Evolutionary conservation across 805 yeast genomes (phyloP).

Genomic region (Candida ascalaphidarum): DNA sequence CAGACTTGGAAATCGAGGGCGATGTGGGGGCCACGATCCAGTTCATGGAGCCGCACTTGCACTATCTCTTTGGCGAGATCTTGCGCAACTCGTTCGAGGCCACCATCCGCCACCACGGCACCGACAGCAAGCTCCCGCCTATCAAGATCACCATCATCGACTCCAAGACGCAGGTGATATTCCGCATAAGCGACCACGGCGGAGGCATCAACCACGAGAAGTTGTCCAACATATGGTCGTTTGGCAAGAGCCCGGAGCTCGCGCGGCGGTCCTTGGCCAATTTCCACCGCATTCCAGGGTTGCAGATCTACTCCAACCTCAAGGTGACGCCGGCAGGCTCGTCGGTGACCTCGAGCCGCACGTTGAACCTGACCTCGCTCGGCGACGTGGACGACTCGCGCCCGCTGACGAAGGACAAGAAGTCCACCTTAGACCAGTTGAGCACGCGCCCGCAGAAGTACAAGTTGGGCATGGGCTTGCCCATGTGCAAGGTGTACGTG

Average conservation of each 20-base stretch:
- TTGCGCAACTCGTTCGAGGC: constrained; percentile 81
- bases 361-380: constrained; percentile 33
- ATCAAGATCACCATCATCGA: constrained; percentile 69
- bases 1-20: constrained; percentile 72
- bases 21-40: constrained; percentile 61
- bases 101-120: constrained; percentile 43
- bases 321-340: constrained; percentile 34
- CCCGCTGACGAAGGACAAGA: constrained; percentile 17
- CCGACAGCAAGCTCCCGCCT: constrained; percentile 47
- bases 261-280: constrained; percentile 54
- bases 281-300: constrained; percentile 64
- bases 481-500: constrained; percentile 87
- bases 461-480: constrained; percentile 81
- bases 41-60: constrained; percentile 79
- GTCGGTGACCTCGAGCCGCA: constrained; percentile 13
- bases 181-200: constrained; percentile 82
- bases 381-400: constrained; percentile 21
- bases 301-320: constrained; percentile 35
- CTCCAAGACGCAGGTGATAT: constrained; percentile 56
- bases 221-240: constrained; percentile 72
- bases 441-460: constrained; percentile 66
- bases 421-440: constrained; percentile 53
- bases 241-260: constrained; percentile 60
- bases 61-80: constrained; percentile 81
- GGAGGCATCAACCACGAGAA: constrained; percentile 70